A percentile compares a stretch with the other conserved stretches of the same genome.
Evolutionary conservation across 169 alveolate genomes (phyloP).

Genomic region (Cryptosporidium ubiquitum): DNA sequence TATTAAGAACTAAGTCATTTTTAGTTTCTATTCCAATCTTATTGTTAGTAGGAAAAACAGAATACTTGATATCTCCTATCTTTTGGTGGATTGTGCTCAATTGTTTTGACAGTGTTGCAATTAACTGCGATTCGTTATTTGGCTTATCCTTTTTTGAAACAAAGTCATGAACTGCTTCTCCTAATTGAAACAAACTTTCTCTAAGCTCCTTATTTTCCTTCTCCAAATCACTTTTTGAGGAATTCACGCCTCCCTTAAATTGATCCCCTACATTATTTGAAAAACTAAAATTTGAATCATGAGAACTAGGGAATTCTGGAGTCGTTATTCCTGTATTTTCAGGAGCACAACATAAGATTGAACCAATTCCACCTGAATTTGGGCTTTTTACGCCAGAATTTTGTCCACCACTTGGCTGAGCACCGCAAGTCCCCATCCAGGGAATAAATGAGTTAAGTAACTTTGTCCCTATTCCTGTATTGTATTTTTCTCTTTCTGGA

Average conservation of each 20-base stretch:
- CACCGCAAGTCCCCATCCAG: constrained; percentile 50
- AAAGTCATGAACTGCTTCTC: constrained; percentile 73
- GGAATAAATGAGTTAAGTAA: constrained; percentile 58
- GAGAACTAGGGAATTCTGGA: constrained; percentile 69
- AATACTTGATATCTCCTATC: constrained; percentile 25
- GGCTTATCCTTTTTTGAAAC: constrained; percentile 42
- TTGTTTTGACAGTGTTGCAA: constrained; percentile 60
- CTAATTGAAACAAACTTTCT: constrained; percentile 46
- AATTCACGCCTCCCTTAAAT: background rate
- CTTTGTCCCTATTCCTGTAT: constrained; percentile 33
- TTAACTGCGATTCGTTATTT: constrained; percentile 56
- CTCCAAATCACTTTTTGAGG: constrained; percentile 14
- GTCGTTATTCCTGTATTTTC: constrained; percentile 41
- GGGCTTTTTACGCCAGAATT: background rate
- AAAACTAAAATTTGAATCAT: constrained; percentile 60
- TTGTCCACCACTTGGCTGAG: constrained; percentile 41
- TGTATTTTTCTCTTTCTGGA: constrained; percentile 34
- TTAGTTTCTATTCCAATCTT: constrained; percentile 16
- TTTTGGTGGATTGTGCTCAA: constrained; percentile 50
- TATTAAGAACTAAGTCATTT: constrained; percentile 33
- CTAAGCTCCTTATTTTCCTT: constrained; percentile 67
- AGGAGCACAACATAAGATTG: constrained; percentile 17
- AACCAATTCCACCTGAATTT: constrained; percentile 14
- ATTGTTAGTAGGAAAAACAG: constrained; percentile 1
- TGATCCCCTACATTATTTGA: constrained; percentile 24